Conservation (phyloP, 2,329 filamentous ascomycete species). For the Colletotrichum salicis region DNA sequence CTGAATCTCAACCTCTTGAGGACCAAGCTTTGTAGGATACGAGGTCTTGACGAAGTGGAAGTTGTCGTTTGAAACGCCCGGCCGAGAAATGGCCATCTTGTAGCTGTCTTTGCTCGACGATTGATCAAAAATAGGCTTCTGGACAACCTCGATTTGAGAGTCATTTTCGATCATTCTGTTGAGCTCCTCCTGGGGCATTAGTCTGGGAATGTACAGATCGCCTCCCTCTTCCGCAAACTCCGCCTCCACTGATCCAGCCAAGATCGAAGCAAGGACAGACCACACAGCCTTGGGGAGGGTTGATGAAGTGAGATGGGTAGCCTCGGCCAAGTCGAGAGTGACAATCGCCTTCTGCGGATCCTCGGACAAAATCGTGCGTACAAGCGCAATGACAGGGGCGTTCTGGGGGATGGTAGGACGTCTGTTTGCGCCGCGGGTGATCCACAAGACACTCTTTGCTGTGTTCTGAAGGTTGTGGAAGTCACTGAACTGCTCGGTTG, state of each 20-base stretch:
- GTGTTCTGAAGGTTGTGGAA: constrained; percentile 52
- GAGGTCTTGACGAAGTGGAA: constrained; percentile 39
- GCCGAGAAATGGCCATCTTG: constrained; percentile 40
- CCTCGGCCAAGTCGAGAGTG: constrained; percentile 53
- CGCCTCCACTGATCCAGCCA: constrained; percentile 45
- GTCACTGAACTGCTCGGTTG: constrained; percentile 48
- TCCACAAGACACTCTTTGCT: constrained; percentile 58
- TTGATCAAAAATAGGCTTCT: background rate
- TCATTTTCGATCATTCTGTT: constrained; percentile 57
- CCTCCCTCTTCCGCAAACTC: constrained; percentile 56
- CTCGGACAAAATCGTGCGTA: constrained; percentile 61
- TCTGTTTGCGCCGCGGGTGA: constrained; percentile 55
- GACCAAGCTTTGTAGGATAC: constrained; percentile 37
- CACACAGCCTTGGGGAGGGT: constrained; percentile 42
- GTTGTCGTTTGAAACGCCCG: constrained; percentile 41
- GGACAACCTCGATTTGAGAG: background rate
- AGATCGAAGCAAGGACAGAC: constrained; percentile 36
- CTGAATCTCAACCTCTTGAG: constrained; percentile 52
- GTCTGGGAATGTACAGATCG: constrained; percentile 56
- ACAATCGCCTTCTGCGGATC: constrained; percentile 55
- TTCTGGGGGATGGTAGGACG: constrained; percentile 46
- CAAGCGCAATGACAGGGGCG: constrained; percentile 56
- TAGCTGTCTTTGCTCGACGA: background rate
- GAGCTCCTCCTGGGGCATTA: constrained; percentile 51
- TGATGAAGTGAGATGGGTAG: constrained; percentile 36